A percentile compares a stretch with the other conserved stretches of the same genome.
Evolutionary conservation across 805 yeast genomes (phyloP).

Genomic region (Lipomyces yamanashiensis): DNA sequence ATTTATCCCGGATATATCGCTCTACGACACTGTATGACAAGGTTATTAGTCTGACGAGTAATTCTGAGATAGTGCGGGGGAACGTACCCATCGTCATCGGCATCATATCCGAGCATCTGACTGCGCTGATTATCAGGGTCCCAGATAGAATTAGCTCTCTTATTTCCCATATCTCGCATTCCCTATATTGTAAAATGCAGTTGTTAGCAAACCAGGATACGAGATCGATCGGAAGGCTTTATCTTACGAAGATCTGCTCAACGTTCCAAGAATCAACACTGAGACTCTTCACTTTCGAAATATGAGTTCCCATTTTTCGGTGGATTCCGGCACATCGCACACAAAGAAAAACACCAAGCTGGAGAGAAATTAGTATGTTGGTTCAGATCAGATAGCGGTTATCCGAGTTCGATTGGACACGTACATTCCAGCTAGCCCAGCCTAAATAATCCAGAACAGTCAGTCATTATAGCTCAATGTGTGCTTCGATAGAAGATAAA

Average conservation of each 20-base stretch:
- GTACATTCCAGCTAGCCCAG: constrained; percentile 45
- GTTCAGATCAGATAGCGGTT: background rate
- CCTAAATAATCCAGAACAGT: constrained; percentile 33
- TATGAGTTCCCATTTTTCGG: constrained; percentile 62
- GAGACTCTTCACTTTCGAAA: constrained; percentile 71
- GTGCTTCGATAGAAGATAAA: background rate
- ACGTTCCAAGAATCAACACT: constrained; percentile 72
- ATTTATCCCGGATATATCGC: constrained; percentile 67
- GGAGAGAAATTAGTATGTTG: background rate
- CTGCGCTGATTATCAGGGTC: constrained; percentile 69
- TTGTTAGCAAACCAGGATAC: background rate
- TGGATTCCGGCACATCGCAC: constrained; percentile 86
- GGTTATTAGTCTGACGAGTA: background rate
- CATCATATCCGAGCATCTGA: constrained; percentile 71
- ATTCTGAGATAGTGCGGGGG: background rate
- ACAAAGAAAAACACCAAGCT: constrained; percentile 73
- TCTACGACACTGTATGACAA: constrained; percentile 55
- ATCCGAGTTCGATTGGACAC: constrained; percentile 6
- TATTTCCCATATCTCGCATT: constrained; percentile 59
- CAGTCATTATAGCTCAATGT: background rate
- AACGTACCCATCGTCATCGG: constrained; percentile 51
- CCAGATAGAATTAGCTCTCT: constrained; percentile 64
- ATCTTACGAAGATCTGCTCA: constrained; percentile 55
- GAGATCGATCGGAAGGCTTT: no score
- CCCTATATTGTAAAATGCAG: constrained; percentile 24